Percentiles rank a stretch among this genome's conserved stretches.
These are phyloP conservation scores for Coccinonectria pachysandricola DNA, from an alignment of 2,329 filamentous ascomycete species.

Conservation along the genomic window DNA sequence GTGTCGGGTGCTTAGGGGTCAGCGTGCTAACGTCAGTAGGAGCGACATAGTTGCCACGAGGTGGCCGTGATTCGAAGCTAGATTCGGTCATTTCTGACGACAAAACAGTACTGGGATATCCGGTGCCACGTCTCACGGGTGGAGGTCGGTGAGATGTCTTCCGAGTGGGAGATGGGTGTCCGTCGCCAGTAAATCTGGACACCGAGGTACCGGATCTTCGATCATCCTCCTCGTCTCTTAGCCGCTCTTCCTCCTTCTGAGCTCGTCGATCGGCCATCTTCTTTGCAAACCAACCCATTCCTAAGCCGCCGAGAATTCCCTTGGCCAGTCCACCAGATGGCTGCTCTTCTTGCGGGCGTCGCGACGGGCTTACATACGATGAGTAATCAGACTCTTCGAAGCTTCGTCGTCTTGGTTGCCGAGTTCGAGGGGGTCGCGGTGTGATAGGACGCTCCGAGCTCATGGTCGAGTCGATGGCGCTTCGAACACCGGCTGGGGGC, in stretches of 20 bases:
- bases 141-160: conserved; percentile 22
- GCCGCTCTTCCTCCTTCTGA: conserved; percentile 37
- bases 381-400: conserved; percentile 47
- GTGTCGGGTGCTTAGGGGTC: conserved; percentile 1
- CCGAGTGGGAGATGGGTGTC: conserved; percentile 40
- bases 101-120: conserved; percentile 18
- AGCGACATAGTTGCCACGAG: conserved; percentile 17
- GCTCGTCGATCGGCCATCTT: conserved; percentile 48
- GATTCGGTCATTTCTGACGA: conserved; percentile 28
- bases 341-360: conserved; percentile 36
- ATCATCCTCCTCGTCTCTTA: conserved; percentile 39
- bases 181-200: conserved; percentile 62
- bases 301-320: conserved; percentile 49
- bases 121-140: conserved; percentile 21
- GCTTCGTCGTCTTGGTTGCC: conserved; percentile 32
- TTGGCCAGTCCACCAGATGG: conserved; percentile 43
- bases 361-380: conserved; percentile 53
- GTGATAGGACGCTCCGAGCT: conserved; percentile 33
- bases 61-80: conserved; percentile 21
- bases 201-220: conserved; percentile 51
- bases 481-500: conserved; percentile 38
- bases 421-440: conserved; percentile 37
- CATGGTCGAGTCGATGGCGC: conserved; percentile 30
- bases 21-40: conserved; percentile 7
- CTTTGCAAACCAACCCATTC: conserved; percentile 58